Evolutionary conservation across 139 green algal genomes (phyloP).

Genomic region (Tetradesmus lagerheimii): DNA sequence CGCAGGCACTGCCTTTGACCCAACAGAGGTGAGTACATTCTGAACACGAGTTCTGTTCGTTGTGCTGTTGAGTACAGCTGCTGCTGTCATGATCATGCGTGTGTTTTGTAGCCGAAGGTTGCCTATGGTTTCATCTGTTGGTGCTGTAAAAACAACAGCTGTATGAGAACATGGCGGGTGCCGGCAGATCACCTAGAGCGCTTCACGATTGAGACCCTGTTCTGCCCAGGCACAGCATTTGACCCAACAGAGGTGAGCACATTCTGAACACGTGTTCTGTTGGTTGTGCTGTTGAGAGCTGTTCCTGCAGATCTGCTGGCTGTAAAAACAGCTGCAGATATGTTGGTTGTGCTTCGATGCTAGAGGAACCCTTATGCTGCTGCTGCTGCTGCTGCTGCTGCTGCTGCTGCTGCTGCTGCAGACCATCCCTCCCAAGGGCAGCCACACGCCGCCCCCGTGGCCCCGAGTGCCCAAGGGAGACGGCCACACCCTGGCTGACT

Average conservation of each 20-base stretch:
- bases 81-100: slow-evolving; percentile 59
- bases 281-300: background rate
- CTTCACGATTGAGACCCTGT: slow-evolving; percentile 91
- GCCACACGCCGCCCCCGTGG: slow-evolving; percentile 17
- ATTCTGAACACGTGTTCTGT: too few species aligned
- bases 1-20: slow-evolving; percentile 81
- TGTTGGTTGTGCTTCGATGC: too few species aligned
- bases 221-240: slow-evolving; percentile 80
- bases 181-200: slow-evolving; percentile 55
- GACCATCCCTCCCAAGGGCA: background rate
- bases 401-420: background rate
- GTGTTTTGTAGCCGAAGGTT: slow-evolving; percentile 78
- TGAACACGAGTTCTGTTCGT: too few species aligned
- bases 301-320: too few species aligned
- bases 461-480: slow-evolving; percentile 16
- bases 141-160: slow-evolving; percentile 58
- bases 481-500: background rate
- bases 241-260: slow-evolving; percentile 51
- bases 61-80: background rate
- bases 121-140: slow-evolving; percentile 98
- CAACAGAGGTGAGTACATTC: too few species aligned
- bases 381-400: background rate
- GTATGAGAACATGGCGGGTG: slow-evolving; percentile 44
- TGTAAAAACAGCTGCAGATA: too few species aligned
- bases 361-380: too few species aligned